phyloP scores from a whole-genome alignment of 2,329 filamentous ascomycete genomes.

The Blumeria graminis region DNA sequence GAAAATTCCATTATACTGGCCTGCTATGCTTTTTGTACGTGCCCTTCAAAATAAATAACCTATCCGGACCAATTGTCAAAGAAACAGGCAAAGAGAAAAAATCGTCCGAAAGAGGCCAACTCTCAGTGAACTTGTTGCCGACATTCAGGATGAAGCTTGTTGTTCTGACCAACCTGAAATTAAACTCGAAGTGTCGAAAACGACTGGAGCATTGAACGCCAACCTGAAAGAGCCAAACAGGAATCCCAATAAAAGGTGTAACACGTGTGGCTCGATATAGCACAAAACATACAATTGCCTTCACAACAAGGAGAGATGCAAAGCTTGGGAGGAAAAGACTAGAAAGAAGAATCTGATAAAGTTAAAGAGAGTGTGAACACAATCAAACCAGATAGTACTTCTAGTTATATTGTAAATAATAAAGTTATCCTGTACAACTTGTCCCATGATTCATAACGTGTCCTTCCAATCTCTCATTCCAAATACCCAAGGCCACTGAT shows the following conservation, averaged over 20 bases:
- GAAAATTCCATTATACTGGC: background rate
- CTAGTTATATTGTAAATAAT: background rate
- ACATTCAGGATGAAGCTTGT: background rate
- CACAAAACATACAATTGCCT: background rate
- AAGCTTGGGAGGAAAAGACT: background rate
- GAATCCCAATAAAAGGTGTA: background rate
- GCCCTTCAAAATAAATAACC: background rate
- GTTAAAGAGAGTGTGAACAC: too few species aligned
- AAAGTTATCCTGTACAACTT: background rate
- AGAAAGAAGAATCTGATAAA: slow-evolving; percentile 1
- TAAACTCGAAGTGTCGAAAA: background rate
- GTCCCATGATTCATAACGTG: background rate
- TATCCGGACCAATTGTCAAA: background rate
- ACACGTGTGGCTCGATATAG: background rate
- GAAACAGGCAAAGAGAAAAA: background rate
- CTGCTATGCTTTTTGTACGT: slow-evolving; percentile 1
- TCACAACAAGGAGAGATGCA: slow-evolving; percentile 1
- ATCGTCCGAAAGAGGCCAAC: background rate
- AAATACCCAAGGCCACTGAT: background rate
- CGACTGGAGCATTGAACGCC: background rate
- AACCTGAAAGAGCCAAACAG: background rate
- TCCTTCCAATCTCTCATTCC: background rate
- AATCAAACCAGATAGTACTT: background rate
- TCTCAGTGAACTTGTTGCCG: background rate
- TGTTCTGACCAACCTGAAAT: background rate